phyloP scores from a whole-genome alignment of 1,139 yeast species.

The Geotrichum citri-aurantii region DNA sequence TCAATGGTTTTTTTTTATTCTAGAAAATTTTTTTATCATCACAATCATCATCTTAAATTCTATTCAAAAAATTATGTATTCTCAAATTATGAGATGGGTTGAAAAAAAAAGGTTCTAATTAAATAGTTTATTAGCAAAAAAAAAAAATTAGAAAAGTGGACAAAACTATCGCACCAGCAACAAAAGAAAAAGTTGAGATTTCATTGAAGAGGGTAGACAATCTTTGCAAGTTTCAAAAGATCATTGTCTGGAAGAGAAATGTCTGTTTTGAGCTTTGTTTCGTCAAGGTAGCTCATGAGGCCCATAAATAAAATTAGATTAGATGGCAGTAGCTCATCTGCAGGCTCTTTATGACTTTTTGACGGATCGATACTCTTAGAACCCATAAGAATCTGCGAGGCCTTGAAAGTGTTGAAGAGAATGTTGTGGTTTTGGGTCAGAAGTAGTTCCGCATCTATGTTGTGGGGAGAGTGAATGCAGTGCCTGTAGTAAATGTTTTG shows the following conservation, averaged over 20 bases:
- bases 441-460: neutral
- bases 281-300: conserved; percentile 9
- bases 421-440: neutral
- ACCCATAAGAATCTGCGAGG: neutral
- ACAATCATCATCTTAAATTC: too few species aligned
- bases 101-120: too few species aligned
- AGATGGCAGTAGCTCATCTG: neutral
- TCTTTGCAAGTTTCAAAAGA: neutral
- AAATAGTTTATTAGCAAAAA: neutral
- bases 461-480: conserved; percentile 6
- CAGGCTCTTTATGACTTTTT: neutral
- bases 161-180: neutral
- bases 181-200: neutral
- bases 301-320: conserved; percentile 5
- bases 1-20: too few species aligned
- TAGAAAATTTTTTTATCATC: too few species aligned
- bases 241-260: neutral
- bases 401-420: neutral
- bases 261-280: conserved; percentile 7
- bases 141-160: neutral
- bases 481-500: neutral
- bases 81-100: too few species aligned
- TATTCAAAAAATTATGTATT: too few species aligned
- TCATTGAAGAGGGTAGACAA: neutral
- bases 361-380: neutral